Conservation (phyloP, 331 rosid species). For the Pyracantha coccinea region DNA sequence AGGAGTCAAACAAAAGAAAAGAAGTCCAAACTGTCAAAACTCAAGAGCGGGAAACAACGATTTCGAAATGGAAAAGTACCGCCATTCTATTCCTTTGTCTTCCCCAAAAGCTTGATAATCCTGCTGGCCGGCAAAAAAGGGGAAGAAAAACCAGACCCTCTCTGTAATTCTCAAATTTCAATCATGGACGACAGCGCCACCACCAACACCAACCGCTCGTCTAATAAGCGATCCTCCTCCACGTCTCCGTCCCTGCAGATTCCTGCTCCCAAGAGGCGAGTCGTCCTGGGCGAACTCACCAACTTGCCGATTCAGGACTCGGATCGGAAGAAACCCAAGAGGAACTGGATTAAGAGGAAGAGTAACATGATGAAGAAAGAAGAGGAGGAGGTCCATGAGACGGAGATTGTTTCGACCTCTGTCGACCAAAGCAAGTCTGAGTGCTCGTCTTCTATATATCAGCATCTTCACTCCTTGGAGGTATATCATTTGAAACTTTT, state of each 20-base stretch:
- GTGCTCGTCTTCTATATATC: conserved; percentile 10
- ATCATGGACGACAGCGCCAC: conserved; percentile 4
- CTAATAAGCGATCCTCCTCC: conserved; percentile 9
- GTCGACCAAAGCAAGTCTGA: conserved; percentile 1
- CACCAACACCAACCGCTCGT: neutral
- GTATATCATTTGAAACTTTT: neutral
- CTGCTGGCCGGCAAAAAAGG: neutral
- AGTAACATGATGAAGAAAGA: neutral
- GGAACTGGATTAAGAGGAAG: neutral
- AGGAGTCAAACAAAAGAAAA: neutral
- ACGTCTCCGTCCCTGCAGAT: neutral
- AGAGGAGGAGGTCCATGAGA: neutral
- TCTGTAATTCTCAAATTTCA: neutral
- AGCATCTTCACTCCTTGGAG: conserved; percentile 25
- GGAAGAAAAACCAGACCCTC: neutral
- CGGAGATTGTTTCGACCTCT: neutral
- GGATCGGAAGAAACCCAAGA: neutral
- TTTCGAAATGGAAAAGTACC: neutral
- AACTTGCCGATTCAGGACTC: conserved; percentile 18
- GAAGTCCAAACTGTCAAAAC: neutral
- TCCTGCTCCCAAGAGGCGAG: conserved; percentile 21
- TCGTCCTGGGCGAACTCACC: conserved; percentile 25
- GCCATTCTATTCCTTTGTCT: neutral
- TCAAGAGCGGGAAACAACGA: neutral
- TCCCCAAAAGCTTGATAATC: neutral